Evolutionary conservation across 192 early-diverging fungal genomes (phyloP), one percentile per base, ranked within the genome.

Genomic region (Coemansia sp.): DNA sequence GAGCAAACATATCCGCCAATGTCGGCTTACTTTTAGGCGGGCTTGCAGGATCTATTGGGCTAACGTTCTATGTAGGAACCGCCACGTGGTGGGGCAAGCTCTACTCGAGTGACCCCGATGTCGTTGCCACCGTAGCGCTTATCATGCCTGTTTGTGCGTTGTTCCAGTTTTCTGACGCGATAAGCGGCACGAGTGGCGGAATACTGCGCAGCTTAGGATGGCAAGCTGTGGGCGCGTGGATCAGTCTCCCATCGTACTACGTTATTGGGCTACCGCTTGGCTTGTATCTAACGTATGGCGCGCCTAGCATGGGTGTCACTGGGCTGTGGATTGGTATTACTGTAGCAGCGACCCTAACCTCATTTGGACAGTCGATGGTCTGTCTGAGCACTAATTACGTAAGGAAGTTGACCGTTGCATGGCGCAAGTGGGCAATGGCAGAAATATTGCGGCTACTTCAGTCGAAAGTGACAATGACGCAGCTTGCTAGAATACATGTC

Each of bases 121-220:
- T 98, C 6, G 77, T 93, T 56, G 67, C 61, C 9, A 67, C 89
- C 2, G 91, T 95, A 2, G 88, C 92, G 0, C 65, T 59, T 34
- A 83, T 95, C 9, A 76, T 96, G 73, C 95, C 95, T 0, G 61
- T 92, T 16, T 89, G 83, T 28, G 93, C 91, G 0, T 24, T 88
- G 34, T 93, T 88, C 75, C 92, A 93, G 69, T 66, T 78, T 53
- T 9, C 63, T 4, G 91, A 92, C 65, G 84, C 85, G 2, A 56
- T 88, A 0, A 86, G 86, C 24, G 83, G 81, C 56, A 83, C 89
- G n/a, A 84, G 85, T 10, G 85, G 85, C 7, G 85, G 86, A 6
- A 73, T 85, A 28, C 61, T 87, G 37, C 83, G 86, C 33, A 82
- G 82, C 38, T 43, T 85, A 43, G 86, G 85, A 2, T 69, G 82